These are phyloP conservation scores for Colletotrichum sojae DNA, from an alignment of 2,329 filamentous ascomycete species.

Conservation along the genomic window DNA sequence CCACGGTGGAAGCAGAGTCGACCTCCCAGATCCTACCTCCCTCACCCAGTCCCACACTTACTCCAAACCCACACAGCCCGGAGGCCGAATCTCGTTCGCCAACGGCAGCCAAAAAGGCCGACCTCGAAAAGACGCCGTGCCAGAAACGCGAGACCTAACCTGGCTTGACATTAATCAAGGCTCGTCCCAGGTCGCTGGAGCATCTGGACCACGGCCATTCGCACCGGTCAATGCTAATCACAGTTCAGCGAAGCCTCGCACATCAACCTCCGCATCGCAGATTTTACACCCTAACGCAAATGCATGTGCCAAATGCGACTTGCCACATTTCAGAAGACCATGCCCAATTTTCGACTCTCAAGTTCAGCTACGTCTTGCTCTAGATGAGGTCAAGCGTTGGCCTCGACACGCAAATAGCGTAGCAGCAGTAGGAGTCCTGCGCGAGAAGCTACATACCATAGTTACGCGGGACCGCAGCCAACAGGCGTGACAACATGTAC, in stretches of 20 bases:
- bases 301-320: conserved; percentile 22
- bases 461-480: neutral
- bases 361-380: conserved; percentile 36
- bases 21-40: neutral
- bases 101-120: neutral
- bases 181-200: neutral
- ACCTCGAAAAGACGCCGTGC: neutral
- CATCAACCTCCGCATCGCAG: conserved; percentile 8
- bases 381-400: conserved; percentile 34
- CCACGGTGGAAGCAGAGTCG: neutral
- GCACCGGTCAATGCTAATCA: neutral
- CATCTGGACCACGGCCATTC: neutral
- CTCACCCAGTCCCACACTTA: conserved; percentile 7
- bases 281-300: conserved; percentile 23
- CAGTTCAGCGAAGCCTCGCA: neutral
- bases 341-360: conserved; percentile 29
- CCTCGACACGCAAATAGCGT: conserved; percentile 13
- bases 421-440: conserved; percentile 21
- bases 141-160: conserved; percentile 24
- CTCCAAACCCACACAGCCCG: conserved; percentile 8
- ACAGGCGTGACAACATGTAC: neutral
- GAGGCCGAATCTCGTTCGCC: neutral
- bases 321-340: conserved; percentile 21
- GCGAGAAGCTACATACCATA: conserved; percentile 26
- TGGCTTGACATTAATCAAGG: conserved; percentile 20